phyloP scores from a whole-genome alignment of 306 rosid species.

The Comarum palustre region DNA sequence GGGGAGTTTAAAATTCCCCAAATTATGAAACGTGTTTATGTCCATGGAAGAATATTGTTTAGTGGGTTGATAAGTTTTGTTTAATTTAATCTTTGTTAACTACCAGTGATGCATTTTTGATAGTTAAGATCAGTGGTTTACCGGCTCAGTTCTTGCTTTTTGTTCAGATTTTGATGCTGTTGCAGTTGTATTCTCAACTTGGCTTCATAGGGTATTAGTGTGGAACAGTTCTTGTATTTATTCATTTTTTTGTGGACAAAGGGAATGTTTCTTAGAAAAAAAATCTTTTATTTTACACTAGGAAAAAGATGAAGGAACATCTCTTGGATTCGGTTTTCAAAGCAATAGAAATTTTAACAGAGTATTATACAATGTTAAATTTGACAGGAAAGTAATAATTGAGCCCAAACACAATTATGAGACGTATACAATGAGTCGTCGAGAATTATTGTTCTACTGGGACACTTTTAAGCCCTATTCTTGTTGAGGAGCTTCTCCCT shows the following conservation, averaged over 20 bases:
- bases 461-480: not conserved
- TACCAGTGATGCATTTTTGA: not conserved
- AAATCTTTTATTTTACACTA: too few species aligned
- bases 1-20: not conserved
- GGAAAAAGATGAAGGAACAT: too few species aligned
- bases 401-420: not conserved
- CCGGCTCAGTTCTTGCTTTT: not conserved
- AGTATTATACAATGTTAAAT: not conserved
- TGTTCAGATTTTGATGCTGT: not conserved
- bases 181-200: too few species aligned
- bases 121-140: not conserved
- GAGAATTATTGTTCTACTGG: not conserved
- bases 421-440: not conserved
- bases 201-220: too few species aligned
- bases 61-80: not conserved
- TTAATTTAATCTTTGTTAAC: not conserved
- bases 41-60: not conserved
- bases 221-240: too few species aligned
- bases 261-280: too few species aligned
- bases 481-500: slow-evolving; percentile 47
- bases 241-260: too few species aligned
- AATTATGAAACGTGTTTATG: not conserved
- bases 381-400: not conserved
- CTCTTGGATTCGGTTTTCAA: too few species aligned
- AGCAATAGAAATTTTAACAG: too few species aligned